These are phyloP conservation scores for Trichoderma semiorbis DNA, from an alignment of 2,329 filamentous ascomycete genomes.

Conservation along the genomic window DNA sequence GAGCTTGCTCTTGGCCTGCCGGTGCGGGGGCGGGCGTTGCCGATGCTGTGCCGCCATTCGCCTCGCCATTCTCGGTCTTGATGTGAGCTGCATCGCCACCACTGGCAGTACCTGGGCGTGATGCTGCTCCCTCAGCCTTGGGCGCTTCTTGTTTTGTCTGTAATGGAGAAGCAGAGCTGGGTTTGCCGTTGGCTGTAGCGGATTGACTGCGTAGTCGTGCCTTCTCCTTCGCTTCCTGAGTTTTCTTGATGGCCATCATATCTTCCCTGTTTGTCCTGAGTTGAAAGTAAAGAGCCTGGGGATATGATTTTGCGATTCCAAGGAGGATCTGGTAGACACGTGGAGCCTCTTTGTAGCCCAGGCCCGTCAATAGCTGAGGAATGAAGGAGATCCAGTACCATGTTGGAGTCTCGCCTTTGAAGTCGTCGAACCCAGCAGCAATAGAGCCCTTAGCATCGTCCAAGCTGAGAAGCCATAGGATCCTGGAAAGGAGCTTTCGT, in stretches of 20 bases:
- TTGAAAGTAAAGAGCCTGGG: constrained; percentile 94
- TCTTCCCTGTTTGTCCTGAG: constrained; percentile 91
- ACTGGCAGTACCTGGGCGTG: constrained; percentile 51
- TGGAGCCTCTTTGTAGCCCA: constrained; percentile 86
- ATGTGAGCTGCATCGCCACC: constrained; percentile 40
- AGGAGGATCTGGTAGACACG: constrained; percentile 82
- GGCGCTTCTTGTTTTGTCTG: constrained; percentile 52
- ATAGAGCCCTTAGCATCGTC: constrained; percentile 84
- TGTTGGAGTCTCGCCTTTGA: constrained; percentile 93
- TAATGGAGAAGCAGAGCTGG: constrained; percentile 43
- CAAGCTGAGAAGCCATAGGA: constrained; percentile 91
- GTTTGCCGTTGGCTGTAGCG: constrained; percentile 41
- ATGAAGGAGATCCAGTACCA: constrained; percentile 99
- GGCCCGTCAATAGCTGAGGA: constrained; percentile 86
- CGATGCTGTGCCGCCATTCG: constrained; percentile 27
- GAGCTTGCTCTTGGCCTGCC: constrained; percentile 19
- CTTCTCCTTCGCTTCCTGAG: constrained; percentile 71
- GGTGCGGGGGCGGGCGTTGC: constrained; percentile 28
- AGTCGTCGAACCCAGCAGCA: constrained; percentile 84
- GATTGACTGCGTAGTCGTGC: constrained; percentile 49
- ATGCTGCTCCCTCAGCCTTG: constrained; percentile 37
- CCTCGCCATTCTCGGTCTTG: constrained; percentile 45
- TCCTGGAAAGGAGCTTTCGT: constrained; percentile 85
- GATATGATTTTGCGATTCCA: constrained; percentile 93
- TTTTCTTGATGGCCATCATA: constrained; percentile 87